Conservation (phyloP, 2,329 filamentous ascomycete genomes). For the Aspergillus quadricinctus region DNA sequence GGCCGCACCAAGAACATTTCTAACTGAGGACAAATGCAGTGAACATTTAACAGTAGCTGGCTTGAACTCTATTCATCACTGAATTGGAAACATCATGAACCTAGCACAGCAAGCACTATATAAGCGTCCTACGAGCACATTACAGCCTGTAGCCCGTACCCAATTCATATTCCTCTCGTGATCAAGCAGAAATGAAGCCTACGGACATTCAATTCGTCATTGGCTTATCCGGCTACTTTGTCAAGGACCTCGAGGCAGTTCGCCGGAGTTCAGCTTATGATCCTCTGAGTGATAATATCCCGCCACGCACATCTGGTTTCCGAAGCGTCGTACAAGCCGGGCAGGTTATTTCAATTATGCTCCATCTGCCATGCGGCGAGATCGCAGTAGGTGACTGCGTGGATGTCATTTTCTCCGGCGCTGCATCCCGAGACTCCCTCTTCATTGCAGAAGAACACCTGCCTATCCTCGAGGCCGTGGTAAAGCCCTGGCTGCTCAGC, state of each 20-base stretch:
- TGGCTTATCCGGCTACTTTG: slow-evolving; percentile 15
- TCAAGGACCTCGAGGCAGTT: slow-evolving; percentile 16
- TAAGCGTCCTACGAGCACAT: too few relatives aligned
- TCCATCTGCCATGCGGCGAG: slow-evolving; percentile 10
- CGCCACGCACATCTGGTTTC: slow-evolving; percentile 12
- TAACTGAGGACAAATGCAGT: too few relatives aligned
- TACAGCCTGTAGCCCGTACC: too few relatives aligned
- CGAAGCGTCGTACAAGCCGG: slow-evolving; percentile 13
- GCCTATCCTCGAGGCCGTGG: slow-evolving; percentile 7
- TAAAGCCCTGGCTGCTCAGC: slow-evolving; percentile 12
- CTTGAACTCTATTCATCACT: too few relatives aligned
- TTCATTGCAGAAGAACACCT: slow-evolving; percentile 14
- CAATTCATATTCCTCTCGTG: too few relatives aligned
- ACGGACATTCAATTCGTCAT: slow-evolving; percentile 13
- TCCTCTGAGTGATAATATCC: slow-evolving; percentile 8
- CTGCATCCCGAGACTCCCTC: slow-evolving; percentile 13
- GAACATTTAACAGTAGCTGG: too few relatives aligned
- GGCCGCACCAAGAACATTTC: too few relatives aligned
- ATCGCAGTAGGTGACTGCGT: slow-evolving; percentile 15
- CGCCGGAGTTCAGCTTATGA: slow-evolving; percentile 13
- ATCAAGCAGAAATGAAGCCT: too few relatives aligned
- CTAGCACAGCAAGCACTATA: too few relatives aligned
- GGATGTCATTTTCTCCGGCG: slow-evolving; percentile 18
- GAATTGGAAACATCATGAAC: too few relatives aligned
- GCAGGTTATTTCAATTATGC: slow-evolving; percentile 13